Percentiles rank a stretch among this genome's conserved stretches.
Evolutionary conservation across 805 yeast species (phyloP).

Genomic region (Candida odintsovae): DNA sequence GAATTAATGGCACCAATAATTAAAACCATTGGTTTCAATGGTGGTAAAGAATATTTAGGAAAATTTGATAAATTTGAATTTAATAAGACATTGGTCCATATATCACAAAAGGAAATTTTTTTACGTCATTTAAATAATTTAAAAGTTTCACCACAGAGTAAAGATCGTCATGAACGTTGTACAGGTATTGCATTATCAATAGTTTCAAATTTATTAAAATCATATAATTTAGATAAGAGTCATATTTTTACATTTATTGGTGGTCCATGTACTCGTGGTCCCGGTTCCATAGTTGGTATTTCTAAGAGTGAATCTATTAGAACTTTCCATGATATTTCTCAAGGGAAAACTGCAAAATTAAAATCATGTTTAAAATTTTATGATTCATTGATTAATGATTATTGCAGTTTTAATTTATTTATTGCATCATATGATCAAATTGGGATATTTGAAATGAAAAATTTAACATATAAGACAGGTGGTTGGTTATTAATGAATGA

Average conservation of each 20-base stretch:
- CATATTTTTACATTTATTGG: conserved; percentile 83
- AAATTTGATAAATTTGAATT: not conserved
- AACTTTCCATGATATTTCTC: conserved; percentile 91
- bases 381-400: conserved; percentile 31
- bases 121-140: not conserved
- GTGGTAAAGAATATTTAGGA: not conserved
- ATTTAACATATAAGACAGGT: conserved; percentile 75
- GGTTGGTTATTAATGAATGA: conserved; percentile 82
- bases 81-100: not conserved
- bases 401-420: conserved; percentile 34
- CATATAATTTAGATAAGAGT: conserved; percentile 76
- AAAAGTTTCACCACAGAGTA: not conserved
- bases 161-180: conserved; percentile 66
- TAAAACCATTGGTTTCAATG: conserved; percentile 24
- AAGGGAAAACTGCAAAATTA: conserved; percentile 73
- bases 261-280: conserved; percentile 91
- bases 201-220: conserved; percentile 73
- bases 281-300: conserved; percentile 86
- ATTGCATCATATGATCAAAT: conserved; percentile 93
- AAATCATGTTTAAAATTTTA: conserved; percentile 75
- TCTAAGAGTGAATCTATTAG: conserved; percentile 88
- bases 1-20: conserved; percentile 50
- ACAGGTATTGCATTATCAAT: conserved; percentile 87
- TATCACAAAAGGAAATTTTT: not conserved
- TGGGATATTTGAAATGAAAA: conserved; percentile 88